Evolutionary conservation across 108 stramenopile genomes (phyloP).

Genomic region (Nitzschia palea): DNA sequence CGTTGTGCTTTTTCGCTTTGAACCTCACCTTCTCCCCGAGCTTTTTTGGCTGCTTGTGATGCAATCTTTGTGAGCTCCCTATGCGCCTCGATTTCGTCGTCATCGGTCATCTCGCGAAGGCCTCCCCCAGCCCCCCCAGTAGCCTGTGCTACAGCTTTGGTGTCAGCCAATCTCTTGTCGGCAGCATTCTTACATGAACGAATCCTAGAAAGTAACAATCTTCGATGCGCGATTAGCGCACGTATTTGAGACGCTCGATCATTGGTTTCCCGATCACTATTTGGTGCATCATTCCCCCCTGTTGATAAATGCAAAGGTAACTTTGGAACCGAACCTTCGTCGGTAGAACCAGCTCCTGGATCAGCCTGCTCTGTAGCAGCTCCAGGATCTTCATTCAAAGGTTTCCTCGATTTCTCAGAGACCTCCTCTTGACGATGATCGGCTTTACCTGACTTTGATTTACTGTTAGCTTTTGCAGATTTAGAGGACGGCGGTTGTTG

Average conservation of each 20-base stretch:
- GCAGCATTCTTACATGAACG: constrained; percentile 31
- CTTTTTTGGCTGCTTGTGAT: constrained; percentile 29
- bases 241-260: constrained; percentile 26
- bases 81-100: constrained; percentile 40
- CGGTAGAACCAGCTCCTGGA: neutral
- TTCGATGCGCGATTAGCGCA: constrained; percentile 35
- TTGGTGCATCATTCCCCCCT: neutral
- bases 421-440: neutral
- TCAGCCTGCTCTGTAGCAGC: neutral
- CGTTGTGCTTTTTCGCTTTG: constrained; percentile 27
- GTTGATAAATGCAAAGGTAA: neutral
- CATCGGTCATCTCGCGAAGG: constrained; percentile 6
- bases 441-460: neutral
- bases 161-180: constrained; percentile 25
- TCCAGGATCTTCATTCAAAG: neutral
- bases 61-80: constrained; percentile 26
- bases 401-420: no score
- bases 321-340: neutral
- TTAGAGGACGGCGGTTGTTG: no score
- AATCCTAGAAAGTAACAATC: constrained; percentile 33
- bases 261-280: neutral
- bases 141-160: neutral
- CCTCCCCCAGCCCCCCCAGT: neutral
- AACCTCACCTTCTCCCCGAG: constrained; percentile 10
- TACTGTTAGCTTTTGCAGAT: neutral